These are phyloP conservation scores for Bauhinia variegata DNA, from an alignment of 306 rosid genomes.

Conservation along the genomic window DNA sequence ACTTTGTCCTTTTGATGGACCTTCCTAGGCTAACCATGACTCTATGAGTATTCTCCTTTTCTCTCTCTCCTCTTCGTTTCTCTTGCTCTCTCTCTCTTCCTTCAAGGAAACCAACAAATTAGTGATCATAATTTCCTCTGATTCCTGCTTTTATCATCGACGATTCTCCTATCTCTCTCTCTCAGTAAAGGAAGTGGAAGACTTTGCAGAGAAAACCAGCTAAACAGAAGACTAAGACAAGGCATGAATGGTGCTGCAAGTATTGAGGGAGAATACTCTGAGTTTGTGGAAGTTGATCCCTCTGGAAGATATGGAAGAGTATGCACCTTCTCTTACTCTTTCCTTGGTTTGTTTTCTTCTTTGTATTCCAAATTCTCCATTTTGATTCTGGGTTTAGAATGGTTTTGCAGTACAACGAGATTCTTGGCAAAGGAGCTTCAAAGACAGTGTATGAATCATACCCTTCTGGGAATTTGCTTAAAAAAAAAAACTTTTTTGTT, in stretches of 20 bases:
- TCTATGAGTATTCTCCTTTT: too few species aligned
- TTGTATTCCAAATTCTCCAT: slow-evolving; percentile 24
- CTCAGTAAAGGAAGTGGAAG: slow-evolving; percentile 22
- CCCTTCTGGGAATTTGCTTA: slow-evolving; percentile 27
- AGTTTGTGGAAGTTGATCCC: slow-evolving; percentile 94
- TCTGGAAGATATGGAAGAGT: slow-evolving; percentile 99
- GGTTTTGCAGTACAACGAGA: slow-evolving; percentile 72
- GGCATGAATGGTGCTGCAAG: slow-evolving; percentile 68
- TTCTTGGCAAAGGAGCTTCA: slow-evolving; percentile 98
- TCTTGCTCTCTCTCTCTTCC: slow-evolving; percentile 15
- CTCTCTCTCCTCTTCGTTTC: slow-evolving; percentile 8
- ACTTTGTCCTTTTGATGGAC: slow-evolving; percentile 50
- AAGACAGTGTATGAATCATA: slow-evolving; percentile 74
- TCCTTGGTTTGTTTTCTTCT: slow-evolving; percentile 2
- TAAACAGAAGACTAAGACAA: slow-evolving; percentile 27
- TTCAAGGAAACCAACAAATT: slow-evolving; percentile 39
- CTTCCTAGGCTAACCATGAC: slow-evolving; percentile 38
- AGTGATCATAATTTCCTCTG: slow-evolving; percentile 19
- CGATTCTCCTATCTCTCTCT: slow-evolving; percentile 27
- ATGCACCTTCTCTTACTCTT: slow-evolving; percentile 24
- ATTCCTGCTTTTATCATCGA: slow-evolving; percentile 33
- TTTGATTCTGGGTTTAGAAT: slow-evolving; percentile 37
- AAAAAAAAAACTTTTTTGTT: slow-evolving; percentile 10
- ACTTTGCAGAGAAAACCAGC: slow-evolving; percentile 17
- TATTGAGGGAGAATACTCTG: slow-evolving; percentile 55